Percentiles rank a stretch among this genome's conserved stretches.
These are phyloP conservation scores for Hypoxylon sp. DNA, from an alignment of 2,329 filamentous ascomycete species.

Conservation along the genomic window DNA sequence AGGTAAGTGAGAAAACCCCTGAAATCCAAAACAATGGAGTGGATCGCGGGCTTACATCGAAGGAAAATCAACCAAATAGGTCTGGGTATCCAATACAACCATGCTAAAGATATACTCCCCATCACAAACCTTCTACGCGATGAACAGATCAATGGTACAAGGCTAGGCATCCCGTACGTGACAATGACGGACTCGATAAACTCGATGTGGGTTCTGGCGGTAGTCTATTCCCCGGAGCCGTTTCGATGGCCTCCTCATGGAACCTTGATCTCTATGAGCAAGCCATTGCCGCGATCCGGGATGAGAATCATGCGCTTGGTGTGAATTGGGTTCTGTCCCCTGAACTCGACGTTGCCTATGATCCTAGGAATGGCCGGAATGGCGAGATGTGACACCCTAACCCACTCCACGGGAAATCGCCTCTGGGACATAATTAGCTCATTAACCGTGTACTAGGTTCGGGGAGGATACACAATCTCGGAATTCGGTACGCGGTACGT, in stretches of 20 bases:
- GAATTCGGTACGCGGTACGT: constrained; percentile 55
- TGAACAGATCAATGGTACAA: constrained; percentile 42
- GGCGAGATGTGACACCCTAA: constrained; percentile 44
- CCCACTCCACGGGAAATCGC: not conserved
- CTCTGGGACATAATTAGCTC: not conserved
- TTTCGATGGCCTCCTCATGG: constrained; percentile 53
- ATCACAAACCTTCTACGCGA: constrained; percentile 48
- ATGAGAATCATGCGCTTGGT: constrained; percentile 54
- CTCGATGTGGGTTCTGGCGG: constrained; percentile 52
- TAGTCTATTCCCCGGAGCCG: constrained; percentile 53
- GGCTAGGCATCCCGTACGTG: constrained; percentile 49
- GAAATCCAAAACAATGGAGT: not conserved
- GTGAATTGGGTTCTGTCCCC: constrained; percentile 56
- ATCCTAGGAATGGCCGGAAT: constrained; percentile 52
- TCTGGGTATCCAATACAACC: constrained; percentile 52
- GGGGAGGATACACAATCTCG: constrained; percentile 54
- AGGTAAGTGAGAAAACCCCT: constrained; percentile 13
- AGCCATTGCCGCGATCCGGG: constrained; percentile 50
- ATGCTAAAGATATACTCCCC: constrained; percentile 50
- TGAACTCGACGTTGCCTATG: constrained; percentile 54
- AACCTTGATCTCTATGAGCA: constrained; percentile 53
- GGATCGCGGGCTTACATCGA: not conserved
- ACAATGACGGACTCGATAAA: constrained; percentile 53
- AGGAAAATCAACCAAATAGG: constrained; percentile 35
- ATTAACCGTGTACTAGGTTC: constrained; percentile 43